A percentile compares a stretch with the other conserved stretches of the same genome.
These are phyloP conservation scores for Arachnopeziza araneosa DNA, from an alignment of 2,329 filamentous ascomycete genomes.

Conservation along the genomic window DNA sequence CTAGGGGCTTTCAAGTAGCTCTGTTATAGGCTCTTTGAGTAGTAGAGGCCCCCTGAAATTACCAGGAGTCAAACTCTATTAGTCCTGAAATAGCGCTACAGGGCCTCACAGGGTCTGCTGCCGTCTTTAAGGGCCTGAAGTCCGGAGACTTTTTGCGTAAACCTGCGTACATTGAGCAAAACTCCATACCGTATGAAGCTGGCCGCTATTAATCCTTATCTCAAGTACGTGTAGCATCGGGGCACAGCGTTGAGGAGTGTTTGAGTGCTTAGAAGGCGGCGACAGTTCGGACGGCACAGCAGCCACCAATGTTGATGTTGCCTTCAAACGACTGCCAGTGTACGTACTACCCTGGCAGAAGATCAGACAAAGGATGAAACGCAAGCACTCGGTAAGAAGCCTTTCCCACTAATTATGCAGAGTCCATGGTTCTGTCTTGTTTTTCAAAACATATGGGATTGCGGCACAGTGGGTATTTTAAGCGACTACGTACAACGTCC, in stretches of 20 bases:
- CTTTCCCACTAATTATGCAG: not conserved
- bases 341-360: not conserved
- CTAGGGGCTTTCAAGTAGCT: too few species aligned
- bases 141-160: too few species aligned
- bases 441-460: not conserved
- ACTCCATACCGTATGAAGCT: not conserved
- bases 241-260: too few species aligned
- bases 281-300: not conserved
- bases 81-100: too few species aligned
- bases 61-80: too few species aligned
- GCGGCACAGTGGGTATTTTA: not conserved
- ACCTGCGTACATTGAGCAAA: not conserved
- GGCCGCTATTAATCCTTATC: too few species aligned
- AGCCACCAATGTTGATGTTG: not conserved
- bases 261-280: too few species aligned
- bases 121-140: too few species aligned
- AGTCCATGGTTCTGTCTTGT: not conserved
- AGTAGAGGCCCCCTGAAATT: too few species aligned
- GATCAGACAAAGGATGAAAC: not conserved
- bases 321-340: not conserved
- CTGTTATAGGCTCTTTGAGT: too few species aligned
- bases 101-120: too few species aligned
- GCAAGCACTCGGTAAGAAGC: not conserved
- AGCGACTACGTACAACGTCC: not conserved
- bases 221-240: too few species aligned